Conservation (phyloP, 306 rosid species). For the Lathyrus aphaca region DNA sequence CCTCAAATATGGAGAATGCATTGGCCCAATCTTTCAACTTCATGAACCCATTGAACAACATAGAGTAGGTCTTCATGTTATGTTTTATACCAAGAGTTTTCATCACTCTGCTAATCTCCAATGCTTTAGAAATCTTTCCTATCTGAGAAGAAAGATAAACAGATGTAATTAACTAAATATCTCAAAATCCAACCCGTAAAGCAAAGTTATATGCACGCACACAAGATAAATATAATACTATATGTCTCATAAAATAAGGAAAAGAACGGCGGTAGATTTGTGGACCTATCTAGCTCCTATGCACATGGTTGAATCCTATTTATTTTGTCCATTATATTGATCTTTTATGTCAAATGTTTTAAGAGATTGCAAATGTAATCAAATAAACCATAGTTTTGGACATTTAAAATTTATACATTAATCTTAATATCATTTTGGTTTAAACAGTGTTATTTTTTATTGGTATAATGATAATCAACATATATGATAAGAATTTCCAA, state of each 20-base stretch:
- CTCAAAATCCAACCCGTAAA: neutral
- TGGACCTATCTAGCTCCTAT: neutral
- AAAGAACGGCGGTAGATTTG: neutral
- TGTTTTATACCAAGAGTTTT: constrained; percentile 74
- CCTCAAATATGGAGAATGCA: constrained; percentile 86
- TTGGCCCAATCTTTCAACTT: constrained; percentile 98
- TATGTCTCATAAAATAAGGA: neutral
- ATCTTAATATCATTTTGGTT: constrained; percentile 7
- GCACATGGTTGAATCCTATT: neutral
- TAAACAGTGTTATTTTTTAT: constrained; percentile 4
- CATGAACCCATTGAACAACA: constrained; percentile 88
- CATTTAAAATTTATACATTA: constrained; percentile 23
- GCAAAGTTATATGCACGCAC: neutral
- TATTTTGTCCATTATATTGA: neutral
- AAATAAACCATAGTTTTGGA: constrained; percentile 3
- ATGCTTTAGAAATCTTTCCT: constrained; percentile 88
- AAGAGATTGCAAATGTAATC: neutral
- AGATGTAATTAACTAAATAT: constrained; percentile 21
- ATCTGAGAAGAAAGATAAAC: constrained; percentile 58
- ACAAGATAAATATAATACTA: neutral
- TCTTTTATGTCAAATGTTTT: constrained; percentile 8
- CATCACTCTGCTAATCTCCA: constrained; percentile 81
- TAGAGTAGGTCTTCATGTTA: constrained; percentile 94
- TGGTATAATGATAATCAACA: constrained; percentile 4
- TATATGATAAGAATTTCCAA: constrained; percentile 23